A percentile compares a stretch with the other conserved stretches of the same genome.
These are phyloP conservation scores for Globisporangium perplexum DNA, from an alignment of 352 stramenopile species.

Conservation along the genomic window DNA sequence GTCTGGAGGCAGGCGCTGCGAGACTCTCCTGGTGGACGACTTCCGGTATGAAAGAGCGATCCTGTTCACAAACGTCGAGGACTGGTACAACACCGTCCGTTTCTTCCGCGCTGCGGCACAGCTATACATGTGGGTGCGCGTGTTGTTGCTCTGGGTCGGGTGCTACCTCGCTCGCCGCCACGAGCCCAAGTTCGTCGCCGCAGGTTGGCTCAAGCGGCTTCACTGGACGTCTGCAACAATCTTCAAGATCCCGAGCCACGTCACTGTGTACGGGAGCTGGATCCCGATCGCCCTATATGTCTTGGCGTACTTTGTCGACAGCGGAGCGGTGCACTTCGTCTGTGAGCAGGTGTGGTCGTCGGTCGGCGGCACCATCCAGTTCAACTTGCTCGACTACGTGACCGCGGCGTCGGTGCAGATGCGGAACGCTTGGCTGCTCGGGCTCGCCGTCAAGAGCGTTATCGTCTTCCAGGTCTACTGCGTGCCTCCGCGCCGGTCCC, in stretches of 20 bases:
- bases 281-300: conserved; percentile 24
- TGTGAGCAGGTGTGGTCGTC: conserved; percentile 19
- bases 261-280: conserved; percentile 34
- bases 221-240: conserved; percentile 11
- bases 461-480: not conserved
- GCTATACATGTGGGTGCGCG: conserved; percentile 40
- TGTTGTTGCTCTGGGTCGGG: conserved; percentile 16
- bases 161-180: conserved; percentile 15
- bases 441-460: not conserved
- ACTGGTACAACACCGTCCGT: conserved; percentile 25
- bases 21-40: conserved; percentile 36
- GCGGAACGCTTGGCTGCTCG: conserved; percentile 26
- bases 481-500: not conserved
- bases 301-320: conserved; percentile 24
- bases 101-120: conserved; percentile 26
- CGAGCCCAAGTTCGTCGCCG: conserved; percentile 12
- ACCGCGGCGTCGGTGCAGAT: conserved; percentile 23
- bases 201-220: not conserved
- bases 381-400: conserved; percentile 15
- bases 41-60: conserved; percentile 46
- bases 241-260: conserved; percentile 21
- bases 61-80: conserved; percentile 25
- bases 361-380: conserved; percentile 12
- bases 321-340: conserved; percentile 15
- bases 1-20: conserved; percentile 1